These are phyloP conservation scores for Pugionium dolabratum DNA, from an alignment of 345 rosid species.

Conservation along the genomic window DNA sequence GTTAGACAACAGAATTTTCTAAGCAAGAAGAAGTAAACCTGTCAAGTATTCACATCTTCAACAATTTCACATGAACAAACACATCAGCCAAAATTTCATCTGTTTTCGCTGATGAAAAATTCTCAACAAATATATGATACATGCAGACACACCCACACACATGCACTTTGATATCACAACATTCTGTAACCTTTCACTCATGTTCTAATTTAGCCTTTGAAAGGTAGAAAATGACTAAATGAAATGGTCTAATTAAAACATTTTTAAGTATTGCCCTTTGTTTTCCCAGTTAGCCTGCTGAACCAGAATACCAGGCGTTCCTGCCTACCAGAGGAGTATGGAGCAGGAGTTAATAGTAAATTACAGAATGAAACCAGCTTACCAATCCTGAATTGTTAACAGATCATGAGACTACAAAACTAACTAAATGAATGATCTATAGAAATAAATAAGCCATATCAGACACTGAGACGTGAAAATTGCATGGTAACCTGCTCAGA, in stretches of 20 bases:
- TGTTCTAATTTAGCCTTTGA: background rate
- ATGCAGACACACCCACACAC: constrained; percentile 8
- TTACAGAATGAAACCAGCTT: background rate
- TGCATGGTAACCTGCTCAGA: constrained; percentile 63
- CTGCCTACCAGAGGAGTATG: background rate
- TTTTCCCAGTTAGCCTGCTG: background rate
- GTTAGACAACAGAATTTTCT: background rate
- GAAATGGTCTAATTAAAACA: background rate
- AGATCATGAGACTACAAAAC: constrained; percentile 13
- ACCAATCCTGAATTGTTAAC: background rate
- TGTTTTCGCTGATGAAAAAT: background rate
- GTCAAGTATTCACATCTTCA: constrained; percentile 11
- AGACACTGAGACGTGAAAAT: constrained; percentile 10
- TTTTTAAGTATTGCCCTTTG: background rate
- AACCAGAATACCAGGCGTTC: constrained; percentile 6
- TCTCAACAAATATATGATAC: constrained; percentile 6
- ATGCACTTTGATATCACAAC: background rate
- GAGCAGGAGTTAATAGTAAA: constrained; percentile 12
- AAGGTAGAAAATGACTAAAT: background rate
- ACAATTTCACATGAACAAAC: constrained; percentile 6
- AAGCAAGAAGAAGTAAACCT: background rate
- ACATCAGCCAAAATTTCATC: background rate
- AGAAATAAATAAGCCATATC: background rate
- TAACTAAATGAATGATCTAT: background rate
- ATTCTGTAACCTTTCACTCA: constrained; percentile 13